phyloP scores from a whole-genome alignment of 805 yeast species.

The Candida andamanensis region DNA sequence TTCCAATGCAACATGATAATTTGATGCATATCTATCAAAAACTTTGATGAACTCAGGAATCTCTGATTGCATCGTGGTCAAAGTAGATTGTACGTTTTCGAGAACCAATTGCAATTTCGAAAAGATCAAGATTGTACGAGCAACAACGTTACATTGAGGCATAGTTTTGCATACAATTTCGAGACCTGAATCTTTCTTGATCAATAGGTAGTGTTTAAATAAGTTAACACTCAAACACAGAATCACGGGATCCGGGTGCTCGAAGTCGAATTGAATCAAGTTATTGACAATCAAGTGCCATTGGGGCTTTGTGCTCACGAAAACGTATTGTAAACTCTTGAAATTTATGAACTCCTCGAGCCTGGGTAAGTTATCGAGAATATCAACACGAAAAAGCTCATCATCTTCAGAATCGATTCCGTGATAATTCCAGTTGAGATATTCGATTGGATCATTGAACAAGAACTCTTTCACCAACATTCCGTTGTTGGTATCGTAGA shows the following conservation, averaged over 20 bases:
- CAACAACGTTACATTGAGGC: conserved; percentile 1
- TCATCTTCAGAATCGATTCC: neutral
- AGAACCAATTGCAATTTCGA: conserved; percentile 8
- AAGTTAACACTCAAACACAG: no score
- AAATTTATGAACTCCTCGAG: conserved; percentile 7
- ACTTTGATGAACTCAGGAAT: conserved; percentile 20
- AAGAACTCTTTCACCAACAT: conserved; percentile 15
- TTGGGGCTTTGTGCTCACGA: conserved; percentile 3
- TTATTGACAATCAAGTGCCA: conserved; percentile 9
- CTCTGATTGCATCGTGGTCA: conserved; percentile 16
- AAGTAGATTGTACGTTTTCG: conserved; percentile 13
- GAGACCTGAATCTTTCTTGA: conserved; percentile 1
- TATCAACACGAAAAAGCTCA: conserved; percentile 9
- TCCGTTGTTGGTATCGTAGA: conserved; percentile 46
- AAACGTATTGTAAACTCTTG: conserved; percentile 4
- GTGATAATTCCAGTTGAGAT: conserved; percentile 5
- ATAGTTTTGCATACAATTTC: conserved; percentile 2
- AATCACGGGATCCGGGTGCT: conserved; percentile 1
- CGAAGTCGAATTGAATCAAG: conserved; percentile 3
- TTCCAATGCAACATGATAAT: conserved; percentile 21
- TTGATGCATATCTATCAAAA: conserved; percentile 29
- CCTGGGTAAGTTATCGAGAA: conserved; percentile 8
- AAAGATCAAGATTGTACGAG: conserved; percentile 4
- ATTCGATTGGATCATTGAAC: conserved; percentile 13
- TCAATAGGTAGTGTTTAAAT: no score